Conservation (phyloP, 495 filamentous ascomycete genomes). For the Hypoxylon intermedium region DNA sequence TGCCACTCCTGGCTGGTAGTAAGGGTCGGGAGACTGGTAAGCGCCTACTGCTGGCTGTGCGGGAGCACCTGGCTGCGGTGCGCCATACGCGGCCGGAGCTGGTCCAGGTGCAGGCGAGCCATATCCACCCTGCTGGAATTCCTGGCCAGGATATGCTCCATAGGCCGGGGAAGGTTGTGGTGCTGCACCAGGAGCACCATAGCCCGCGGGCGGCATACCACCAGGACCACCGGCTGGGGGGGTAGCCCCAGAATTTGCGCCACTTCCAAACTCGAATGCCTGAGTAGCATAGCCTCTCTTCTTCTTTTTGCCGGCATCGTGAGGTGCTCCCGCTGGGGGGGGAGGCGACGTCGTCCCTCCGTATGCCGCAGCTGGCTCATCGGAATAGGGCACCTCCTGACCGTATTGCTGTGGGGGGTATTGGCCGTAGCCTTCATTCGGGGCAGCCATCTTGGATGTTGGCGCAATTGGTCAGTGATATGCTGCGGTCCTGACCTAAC, state of each 20-base stretch:
- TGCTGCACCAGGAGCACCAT: constrained; percentile 45
- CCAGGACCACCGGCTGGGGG: constrained; percentile 46
- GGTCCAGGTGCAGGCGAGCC: constrained; percentile 54
- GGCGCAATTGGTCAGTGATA: constrained; percentile 33
- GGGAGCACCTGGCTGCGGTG: constrained; percentile 50
- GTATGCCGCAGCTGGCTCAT: constrained; percentile 45
- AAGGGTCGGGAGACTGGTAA: constrained; percentile 71
- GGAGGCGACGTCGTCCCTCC: constrained; percentile 50
- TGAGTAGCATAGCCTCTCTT: constrained; percentile 92
- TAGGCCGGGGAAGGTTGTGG: constrained; percentile 52
- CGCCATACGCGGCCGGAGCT: constrained; percentile 55
- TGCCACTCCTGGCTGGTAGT: constrained; percentile 67
- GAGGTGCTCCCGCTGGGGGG: constrained; percentile 48
- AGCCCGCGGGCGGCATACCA: constrained; percentile 26
- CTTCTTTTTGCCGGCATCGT: constrained; percentile 71
- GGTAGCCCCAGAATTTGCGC: constrained; percentile 78
- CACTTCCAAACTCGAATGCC: constrained; percentile 90
- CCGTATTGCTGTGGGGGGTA: constrained; percentile 70
- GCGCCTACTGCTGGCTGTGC: constrained; percentile 56
- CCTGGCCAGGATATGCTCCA: constrained; percentile 68
- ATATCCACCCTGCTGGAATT: constrained; percentile 64
- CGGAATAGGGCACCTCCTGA: constrained; percentile 52
- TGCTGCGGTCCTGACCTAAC: constrained; percentile 11
- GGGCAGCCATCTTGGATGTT: constrained; percentile 60
- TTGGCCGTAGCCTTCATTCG: constrained; percentile 64